A percentile compares a stretch with the other conserved stretches of the same genome.
These are phyloP conservation scores for Diaporthe longicolla DNA, from an alignment of 2,329 filamentous ascomycete species.

Conservation along the genomic window DNA sequence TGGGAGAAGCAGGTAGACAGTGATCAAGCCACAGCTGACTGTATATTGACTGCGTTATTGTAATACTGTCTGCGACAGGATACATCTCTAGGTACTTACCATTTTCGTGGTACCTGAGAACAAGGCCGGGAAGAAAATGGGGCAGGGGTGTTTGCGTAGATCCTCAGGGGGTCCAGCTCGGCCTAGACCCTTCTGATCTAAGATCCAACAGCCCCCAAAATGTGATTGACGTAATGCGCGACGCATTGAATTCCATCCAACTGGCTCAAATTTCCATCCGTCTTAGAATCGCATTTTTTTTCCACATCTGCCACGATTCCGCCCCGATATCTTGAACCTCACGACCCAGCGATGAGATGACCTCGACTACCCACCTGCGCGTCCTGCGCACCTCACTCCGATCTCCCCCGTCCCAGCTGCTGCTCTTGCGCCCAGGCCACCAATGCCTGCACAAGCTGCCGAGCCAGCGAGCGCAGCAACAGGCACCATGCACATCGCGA, in stretches of 20 bases:
- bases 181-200: conserved; percentile 24
- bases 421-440: background rate
- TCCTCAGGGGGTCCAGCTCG: background rate
- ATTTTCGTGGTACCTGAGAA: background rate
- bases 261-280: conserved; percentile 29
- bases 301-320: background rate
- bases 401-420: background rate
- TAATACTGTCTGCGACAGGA: no score
- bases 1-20: no score
- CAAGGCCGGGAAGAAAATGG: background rate
- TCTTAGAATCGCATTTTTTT: conserved; percentile 8
- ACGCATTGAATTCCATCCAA: conserved; percentile 1
- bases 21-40: no score
- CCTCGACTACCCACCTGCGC: conserved; percentile 43
- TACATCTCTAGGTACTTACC: no score
- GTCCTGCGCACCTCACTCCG: conserved; percentile 40
- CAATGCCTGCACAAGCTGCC: background rate
- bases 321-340: background rate
- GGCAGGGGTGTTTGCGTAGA: conserved; percentile 12
- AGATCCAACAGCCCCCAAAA: background rate
- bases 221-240: conserved; percentile 43
- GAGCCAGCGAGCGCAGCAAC: conserved; percentile 5
- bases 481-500: background rate
- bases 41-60: no score
- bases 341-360: conserved; percentile 44